These are phyloP conservation scores for Ophioceras dolichostomum DNA, from an alignment of 2,329 filamentous ascomycete species.

Conservation along the genomic window DNA sequence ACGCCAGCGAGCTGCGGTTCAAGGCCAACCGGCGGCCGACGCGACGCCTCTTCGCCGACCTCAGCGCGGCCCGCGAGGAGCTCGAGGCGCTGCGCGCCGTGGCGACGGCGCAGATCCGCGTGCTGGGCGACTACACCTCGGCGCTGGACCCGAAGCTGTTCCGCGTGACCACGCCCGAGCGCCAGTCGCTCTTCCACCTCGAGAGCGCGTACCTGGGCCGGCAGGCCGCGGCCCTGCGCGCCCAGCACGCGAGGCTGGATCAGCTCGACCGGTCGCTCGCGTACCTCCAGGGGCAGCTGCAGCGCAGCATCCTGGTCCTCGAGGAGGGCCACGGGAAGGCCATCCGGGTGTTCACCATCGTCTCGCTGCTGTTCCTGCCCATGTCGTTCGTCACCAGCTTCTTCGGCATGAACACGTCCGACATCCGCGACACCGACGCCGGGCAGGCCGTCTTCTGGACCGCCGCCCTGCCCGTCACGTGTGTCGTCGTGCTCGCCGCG, in stretches of 20 bases:
- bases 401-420: neutral
- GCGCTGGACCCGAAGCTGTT: neutral
- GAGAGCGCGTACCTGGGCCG: neutral
- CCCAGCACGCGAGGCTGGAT: neutral
- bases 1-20: neutral
- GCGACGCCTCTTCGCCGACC: slow-evolving; percentile 7
- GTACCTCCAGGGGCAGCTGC: slow-evolving; percentile 10
- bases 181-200: neutral
- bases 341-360: slow-evolving; percentile 24
- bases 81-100: slow-evolving; percentile 6
- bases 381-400: slow-evolving; percentile 6
- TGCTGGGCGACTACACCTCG: neutral
- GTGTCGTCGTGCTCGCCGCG: neutral
- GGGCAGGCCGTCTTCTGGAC: neutral
- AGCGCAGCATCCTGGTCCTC: slow-evolving; percentile 13
- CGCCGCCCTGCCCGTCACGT: neutral
- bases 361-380: slow-evolving; percentile 26
- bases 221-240: neutral
- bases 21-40: neutral
- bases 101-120: slow-evolving; percentile 3
- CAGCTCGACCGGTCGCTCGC: neutral
- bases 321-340: slow-evolving; percentile 18
- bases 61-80: slow-evolving; percentile 10
- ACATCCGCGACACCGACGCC: neutral
- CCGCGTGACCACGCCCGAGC: neutral